Percentiles rank a stretch among this genome's conserved stretches.
phyloP scores from a whole-genome alignment of 345 rosid genomes.

The Litchi chinensis region DNA sequence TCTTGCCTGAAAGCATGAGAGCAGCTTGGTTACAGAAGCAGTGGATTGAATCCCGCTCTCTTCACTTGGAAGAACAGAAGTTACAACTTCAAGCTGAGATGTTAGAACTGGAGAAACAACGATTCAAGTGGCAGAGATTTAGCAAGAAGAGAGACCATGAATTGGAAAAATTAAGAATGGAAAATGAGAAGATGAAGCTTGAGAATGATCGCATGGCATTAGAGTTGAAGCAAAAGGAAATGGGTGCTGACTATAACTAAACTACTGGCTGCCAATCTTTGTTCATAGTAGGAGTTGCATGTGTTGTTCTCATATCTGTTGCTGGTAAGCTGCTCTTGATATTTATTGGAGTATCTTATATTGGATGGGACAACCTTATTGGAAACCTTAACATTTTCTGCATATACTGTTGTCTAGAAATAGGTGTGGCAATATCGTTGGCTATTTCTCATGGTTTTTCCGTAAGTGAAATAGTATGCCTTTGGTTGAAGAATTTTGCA shows the following conservation, averaged over 20 bases:
- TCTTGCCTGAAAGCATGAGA: conserved; percentile 46
- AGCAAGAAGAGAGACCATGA: conserved; percentile 79
- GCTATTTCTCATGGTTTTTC: conserved; percentile 25
- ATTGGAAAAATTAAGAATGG: conserved; percentile 71
- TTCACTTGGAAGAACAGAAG: conserved; percentile 82
- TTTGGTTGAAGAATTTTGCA: conserved; percentile 28
- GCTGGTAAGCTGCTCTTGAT: conserved; percentile 33
- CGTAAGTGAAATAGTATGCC: conserved; percentile 15
- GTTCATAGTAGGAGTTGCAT: conserved; percentile 15
- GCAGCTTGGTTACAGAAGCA: conserved; percentile 62
- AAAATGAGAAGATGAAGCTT: conserved; percentile 89
- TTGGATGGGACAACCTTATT: conserved; percentile 14
- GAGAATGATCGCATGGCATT: conserved; percentile 79
- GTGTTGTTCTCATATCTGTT: conserved; percentile 16
- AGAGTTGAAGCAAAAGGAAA: conserved; percentile 62
- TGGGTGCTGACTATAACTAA: conserved; percentile 36
- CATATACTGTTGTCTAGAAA: conserved; percentile 29
- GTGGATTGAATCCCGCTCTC: conserved; percentile 62
- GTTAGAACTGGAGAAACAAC: conserved; percentile 84
- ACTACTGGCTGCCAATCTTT: conserved; percentile 11
- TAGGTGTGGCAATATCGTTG: conserved; percentile 21
- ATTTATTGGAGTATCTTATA: conserved; percentile 24
- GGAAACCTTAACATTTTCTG: conserved; percentile 23
- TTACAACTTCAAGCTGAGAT: conserved; percentile 70
- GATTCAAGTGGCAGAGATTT: conserved; percentile 82